Evolutionary conservation across 768 basidiomycete species (phyloP).

Genomic region (Hydnomerulius pinastri): DNA sequence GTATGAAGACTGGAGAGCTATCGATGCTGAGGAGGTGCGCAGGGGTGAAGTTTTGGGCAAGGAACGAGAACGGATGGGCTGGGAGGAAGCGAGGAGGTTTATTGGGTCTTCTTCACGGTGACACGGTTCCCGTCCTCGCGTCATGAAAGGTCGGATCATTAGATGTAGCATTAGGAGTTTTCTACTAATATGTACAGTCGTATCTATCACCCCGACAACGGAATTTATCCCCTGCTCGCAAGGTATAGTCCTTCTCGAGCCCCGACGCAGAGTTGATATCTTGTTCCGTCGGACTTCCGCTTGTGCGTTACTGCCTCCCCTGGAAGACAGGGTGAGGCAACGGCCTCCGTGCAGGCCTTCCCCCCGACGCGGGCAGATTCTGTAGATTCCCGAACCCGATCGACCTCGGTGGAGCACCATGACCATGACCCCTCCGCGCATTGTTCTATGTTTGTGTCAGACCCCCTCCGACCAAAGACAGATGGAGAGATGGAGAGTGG

Average conservation of each 20-base stretch:
- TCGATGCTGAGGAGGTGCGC: slow-evolving; percentile 72
- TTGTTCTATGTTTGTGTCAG: slow-evolving; percentile 24
- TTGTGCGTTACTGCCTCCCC: slow-evolving; percentile 14
- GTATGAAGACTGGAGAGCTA: slow-evolving; percentile 73
- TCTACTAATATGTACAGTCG: slow-evolving; percentile 4
- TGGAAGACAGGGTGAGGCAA: slow-evolving; percentile 32
- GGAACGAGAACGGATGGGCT: slow-evolving; percentile 76
- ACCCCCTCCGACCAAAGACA: too few species aligned
- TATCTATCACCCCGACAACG: too few species aligned
- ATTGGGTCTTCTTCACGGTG: slow-evolving; percentile 16
- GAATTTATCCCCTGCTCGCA: too few species aligned
- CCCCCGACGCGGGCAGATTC: slow-evolving; percentile 25
- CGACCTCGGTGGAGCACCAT: slow-evolving; percentile 20
- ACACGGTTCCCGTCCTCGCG: neutral
- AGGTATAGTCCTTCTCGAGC: too few species aligned
- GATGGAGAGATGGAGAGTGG: too few species aligned
- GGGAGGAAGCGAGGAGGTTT: slow-evolving; percentile 54
- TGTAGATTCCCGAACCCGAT: slow-evolving; percentile 25
- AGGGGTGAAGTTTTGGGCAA: slow-evolving; percentile 60
- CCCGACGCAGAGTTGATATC: too few species aligned
- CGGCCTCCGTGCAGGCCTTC: slow-evolving; percentile 28
- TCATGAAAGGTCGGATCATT: neutral
- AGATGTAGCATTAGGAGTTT: neutral
- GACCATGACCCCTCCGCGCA: too few species aligned
- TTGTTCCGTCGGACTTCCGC: too few species aligned